Evolutionary conservation across 176 grass and related monocot genomes (phyloP), one percentile per base, ranked within the genome.

Genomic region (Oryza punctata): DNA sequence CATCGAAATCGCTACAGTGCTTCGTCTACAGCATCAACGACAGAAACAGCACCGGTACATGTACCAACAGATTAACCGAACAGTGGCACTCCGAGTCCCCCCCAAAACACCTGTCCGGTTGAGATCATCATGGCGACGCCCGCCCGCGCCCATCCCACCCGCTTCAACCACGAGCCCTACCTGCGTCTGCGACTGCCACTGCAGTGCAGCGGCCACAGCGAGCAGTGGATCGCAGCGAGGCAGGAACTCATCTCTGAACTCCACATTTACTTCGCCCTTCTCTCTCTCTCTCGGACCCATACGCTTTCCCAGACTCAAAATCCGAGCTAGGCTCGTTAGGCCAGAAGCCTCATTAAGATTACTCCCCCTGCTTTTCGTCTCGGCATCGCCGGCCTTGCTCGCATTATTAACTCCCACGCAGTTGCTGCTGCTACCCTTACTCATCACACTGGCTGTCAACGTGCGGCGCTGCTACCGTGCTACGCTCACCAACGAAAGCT

Each of bases 241-340:
- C 73, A 83, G 75, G 73, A 59, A 63, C 83, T 67, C 57, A 11
- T 61, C 76, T 81, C 87, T 85, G 79, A 78, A 78, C 45, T 87
- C 69, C 18, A 41, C 80, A 86, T 86, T 79, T 84, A 84, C 82
- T 84, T 59, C 81, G 47, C 7, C 6, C 19, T 7, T 38, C 37
- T 38, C 37, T 38, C 37, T 1, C 52, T 63, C 14, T 78, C 23
- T 61, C n/a, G 7, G 7, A 61, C 57, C 57, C 57, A 61, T 61
- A 24, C 57, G n/a, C 57, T 61, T 61, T 61, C 45, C 26, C 47
- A 46, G 47, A 49, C 84, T 86, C 88, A 86, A 73, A 90, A 86
- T 90, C 79, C 88, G 88, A 86, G 88, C 78, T 82, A 45, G 71
- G 49, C 38, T 68, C 14, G 70, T 0, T 19, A 57, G 67, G 54